A percentile compares a stretch with the other conserved stretches of the same genome.
These are phyloP conservation scores for Pholiota conissans DNA, from an alignment of 768 basidiomycete genomes.

Conservation along the genomic window DNA sequence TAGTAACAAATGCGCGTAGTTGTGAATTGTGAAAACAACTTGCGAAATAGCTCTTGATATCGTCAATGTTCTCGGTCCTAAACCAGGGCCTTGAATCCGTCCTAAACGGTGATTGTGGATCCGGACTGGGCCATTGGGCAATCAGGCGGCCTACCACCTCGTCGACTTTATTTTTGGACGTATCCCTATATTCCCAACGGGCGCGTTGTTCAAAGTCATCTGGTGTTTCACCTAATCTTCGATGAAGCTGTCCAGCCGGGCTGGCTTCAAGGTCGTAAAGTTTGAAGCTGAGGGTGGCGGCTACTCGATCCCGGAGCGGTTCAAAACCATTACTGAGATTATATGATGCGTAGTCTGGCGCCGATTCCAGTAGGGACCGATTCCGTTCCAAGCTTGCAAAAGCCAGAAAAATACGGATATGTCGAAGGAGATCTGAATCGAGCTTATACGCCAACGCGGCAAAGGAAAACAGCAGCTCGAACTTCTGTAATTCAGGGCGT, in stretches of 20 bases:
- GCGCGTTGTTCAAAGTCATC: not conserved
- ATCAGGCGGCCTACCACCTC: conserved; percentile 7
- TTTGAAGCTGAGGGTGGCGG: conserved; percentile 4
- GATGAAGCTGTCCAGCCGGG: not conserved
- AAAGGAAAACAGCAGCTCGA: conserved; percentile 16
- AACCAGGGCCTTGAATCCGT: conserved; percentile 8
- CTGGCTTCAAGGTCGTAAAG: not conserved
- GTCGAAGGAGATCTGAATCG: not conserved
- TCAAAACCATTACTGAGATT: conserved; percentile 20
- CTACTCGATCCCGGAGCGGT: conserved; percentile 9
- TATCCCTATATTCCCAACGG: not conserved
- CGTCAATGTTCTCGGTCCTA: conserved; percentile 1
- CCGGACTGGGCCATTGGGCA: conserved; percentile 16
- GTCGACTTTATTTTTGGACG: not conserved
- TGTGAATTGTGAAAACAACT: conserved; percentile 16
- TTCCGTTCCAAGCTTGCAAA: conserved; percentile 21
- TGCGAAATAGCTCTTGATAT: conserved; percentile 10
- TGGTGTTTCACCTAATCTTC: not conserved
- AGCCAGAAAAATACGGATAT: conserved; percentile 31
- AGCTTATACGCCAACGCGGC: conserved; percentile 14
- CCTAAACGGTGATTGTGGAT: not conserved
- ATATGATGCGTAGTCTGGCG: conserved; percentile 19
- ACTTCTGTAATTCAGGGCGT: conserved; percentile 1
- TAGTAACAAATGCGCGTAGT: conserved; percentile 6
- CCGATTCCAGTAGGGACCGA: conserved; percentile 11